Base-by-base conservation (phyloP, 2,329 filamentous ascomycete species). In the Talaromyces sp. region DNA sequence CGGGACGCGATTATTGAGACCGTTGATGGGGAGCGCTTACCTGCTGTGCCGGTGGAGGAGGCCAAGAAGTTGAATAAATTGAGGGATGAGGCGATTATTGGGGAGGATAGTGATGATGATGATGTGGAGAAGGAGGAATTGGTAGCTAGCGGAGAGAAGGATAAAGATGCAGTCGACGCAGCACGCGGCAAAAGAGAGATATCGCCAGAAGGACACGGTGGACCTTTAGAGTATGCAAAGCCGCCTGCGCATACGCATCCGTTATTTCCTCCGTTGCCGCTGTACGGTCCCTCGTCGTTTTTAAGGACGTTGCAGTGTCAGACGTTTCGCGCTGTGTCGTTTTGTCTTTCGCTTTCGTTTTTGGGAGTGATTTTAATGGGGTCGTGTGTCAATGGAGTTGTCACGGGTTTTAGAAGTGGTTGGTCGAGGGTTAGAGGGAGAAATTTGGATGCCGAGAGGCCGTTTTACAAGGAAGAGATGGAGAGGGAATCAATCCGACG, bases 241-340 rank as follows among this genome's bases (percentile, higher is more conserved):
- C 57, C 57, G 25, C 53, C 73, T 15, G 68, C 77, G 7, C 81
- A 84, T 62, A 92, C 89, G 1, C 87, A 92, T 64, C 88, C 89
- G 2, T 76, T 96, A 5, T 97, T 97, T 63, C 91, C 91, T 5
- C 89, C 90, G 1, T 73, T 96, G 8, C 91, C 91, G 0, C 77
- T 90, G 0, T 96, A 96, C 65, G 89, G 89, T 0, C 87, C 90
- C 0, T 85, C 91, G 0, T 86, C 88, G 0, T 53, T 82, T 0
- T 59, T 87, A n/a, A 81, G 85, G 50, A 79, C 84, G 33, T 33
- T 91, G 1, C 87, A 92, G 63, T 89, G 84, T 67, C 71, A 80
- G 31, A 75, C 80, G 15, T 88, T 94, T 60, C 81, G 86, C 9
- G 63, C 82, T 1, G 81, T 86, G 0, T 91, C 91, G 0, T 88